phyloP scores from a whole-genome alignment of 2,329 filamentous ascomycete species.

The Monosporascus sp. region DNA sequence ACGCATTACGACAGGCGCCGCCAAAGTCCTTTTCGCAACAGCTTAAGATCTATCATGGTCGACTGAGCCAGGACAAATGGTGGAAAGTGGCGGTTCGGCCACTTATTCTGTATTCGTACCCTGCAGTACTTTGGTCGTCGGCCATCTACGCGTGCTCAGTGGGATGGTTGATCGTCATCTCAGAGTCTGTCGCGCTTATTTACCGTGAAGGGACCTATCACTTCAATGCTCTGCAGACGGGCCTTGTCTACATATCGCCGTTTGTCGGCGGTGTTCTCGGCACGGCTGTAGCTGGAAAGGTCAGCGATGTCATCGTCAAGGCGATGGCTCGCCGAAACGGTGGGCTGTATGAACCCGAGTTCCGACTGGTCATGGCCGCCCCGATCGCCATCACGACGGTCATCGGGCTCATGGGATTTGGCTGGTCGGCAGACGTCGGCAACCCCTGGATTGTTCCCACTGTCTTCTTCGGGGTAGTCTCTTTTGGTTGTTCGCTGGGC shows the following conservation, averaged over 20 bases:
- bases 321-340: slow-evolving; percentile 80
- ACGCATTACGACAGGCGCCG: slow-evolving; percentile 61
- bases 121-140: slow-evolving; percentile 82
- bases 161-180: slow-evolving; percentile 93
- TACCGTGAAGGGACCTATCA: slow-evolving; percentile 72
- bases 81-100: slow-evolving; percentile 71
- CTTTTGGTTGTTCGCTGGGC: slow-evolving; percentile 86
- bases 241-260: slow-evolving; percentile 83
- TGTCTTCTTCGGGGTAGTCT: slow-evolving; percentile 85
- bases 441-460: slow-evolving; percentile 90
- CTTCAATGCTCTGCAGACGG: slow-evolving; percentile 75
- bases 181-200: slow-evolving; percentile 77
- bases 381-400: slow-evolving; percentile 75
- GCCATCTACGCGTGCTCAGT: slow-evolving; percentile 82
- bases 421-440: slow-evolving; percentile 76
- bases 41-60: slow-evolving; percentile 72
- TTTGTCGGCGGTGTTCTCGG: slow-evolving; percentile 86
- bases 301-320: slow-evolving; percentile 80
- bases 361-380: slow-evolving; percentile 79
- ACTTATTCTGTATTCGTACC: slow-evolving; percentile 83
- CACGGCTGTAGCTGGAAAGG: slow-evolving; percentile 84
- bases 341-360: slow-evolving; percentile 94
- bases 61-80: slow-evolving; percentile 76
- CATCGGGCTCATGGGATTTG: slow-evolving; percentile 89
- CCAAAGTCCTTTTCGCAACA: slow-evolving; percentile 68